Conservation (phyloP, 805 yeast genomes). For the Wickerhamiella vanderwaltii region DNA sequence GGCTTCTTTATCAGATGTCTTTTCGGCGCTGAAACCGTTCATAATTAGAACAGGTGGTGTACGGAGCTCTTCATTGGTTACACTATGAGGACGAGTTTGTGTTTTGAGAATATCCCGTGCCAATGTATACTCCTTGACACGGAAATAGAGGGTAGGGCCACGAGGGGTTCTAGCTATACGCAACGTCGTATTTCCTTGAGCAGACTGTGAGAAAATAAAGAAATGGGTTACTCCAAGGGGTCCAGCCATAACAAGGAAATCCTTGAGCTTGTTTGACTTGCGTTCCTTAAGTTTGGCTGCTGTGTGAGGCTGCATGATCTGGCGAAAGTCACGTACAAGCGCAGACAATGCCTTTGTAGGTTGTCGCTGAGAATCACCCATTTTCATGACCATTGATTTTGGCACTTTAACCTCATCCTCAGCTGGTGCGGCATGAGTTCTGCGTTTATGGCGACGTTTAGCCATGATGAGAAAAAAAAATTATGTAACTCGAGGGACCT, state of each 20-base stretch:
- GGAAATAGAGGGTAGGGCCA: conserved; percentile 88
- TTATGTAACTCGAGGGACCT: conserved; percentile 5
- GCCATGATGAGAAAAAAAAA: conserved; percentile 16
- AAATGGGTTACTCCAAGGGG: conserved; percentile 87
- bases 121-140: conserved; percentile 62
- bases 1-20: conserved; percentile 60
- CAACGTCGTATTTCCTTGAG: conserved; percentile 62
- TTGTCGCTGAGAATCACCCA: conserved; percentile 51
- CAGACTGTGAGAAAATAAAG: conserved; percentile 70
- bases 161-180: conserved; percentile 80
- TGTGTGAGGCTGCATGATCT: conserved; percentile 92
- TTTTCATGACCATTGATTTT: conserved; percentile 83
- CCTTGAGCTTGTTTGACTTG: conserved; percentile 74
- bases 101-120: conserved; percentile 64
- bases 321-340: conserved; percentile 75
- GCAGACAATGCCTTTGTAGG: conserved; percentile 74
- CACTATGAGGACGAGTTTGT: conserved; percentile 67
- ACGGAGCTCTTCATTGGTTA: conserved; percentile 41
- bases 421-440: conserved; percentile 64
- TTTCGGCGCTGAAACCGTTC: conserved; percentile 71
- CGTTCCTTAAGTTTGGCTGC: conserved; percentile 81
- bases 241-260: conserved; percentile 96
- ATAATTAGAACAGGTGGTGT: conserved; percentile 84
- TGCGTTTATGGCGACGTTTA: conserved; percentile 46
- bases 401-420: conserved; percentile 69